Evolutionary conservation across 2,329 filamentous ascomycete species (phyloP).

Genomic region (Stenocarpella maydis): DNA sequence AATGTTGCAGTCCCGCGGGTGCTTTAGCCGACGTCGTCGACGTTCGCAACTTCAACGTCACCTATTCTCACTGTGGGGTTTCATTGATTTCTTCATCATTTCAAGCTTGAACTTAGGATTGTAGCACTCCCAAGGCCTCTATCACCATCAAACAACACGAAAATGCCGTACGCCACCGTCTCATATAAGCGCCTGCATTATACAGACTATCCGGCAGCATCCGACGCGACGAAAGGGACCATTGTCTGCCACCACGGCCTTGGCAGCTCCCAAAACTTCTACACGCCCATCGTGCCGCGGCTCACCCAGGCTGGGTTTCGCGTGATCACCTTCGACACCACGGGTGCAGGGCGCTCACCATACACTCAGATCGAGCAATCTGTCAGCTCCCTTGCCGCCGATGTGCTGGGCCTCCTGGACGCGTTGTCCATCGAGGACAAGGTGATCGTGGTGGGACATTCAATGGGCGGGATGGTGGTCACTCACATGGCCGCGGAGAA

Average conservation of each 20-base stretch:
- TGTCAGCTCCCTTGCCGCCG: slow-evolving; percentile 52
- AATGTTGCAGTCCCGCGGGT: too few species aligned
- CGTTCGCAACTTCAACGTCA: neutral
- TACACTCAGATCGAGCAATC: slow-evolving; percentile 29
- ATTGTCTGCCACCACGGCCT: slow-evolving; percentile 33
- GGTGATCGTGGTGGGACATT: slow-evolving; percentile 69
- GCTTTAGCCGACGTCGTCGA: slow-evolving; percentile 24
- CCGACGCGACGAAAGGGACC: slow-evolving; percentile 14
- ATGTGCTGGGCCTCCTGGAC: slow-evolving; percentile 62
- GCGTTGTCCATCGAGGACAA: slow-evolving; percentile 57
- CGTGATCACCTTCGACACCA: slow-evolving; percentile 21
- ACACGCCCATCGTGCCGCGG: slow-evolving; percentile 24
- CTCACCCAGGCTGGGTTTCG: slow-evolving; percentile 23
- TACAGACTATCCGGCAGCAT: slow-evolving; percentile 24
- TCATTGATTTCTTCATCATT: neutral
- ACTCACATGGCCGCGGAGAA: slow-evolving; percentile 61
- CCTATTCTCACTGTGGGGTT: neutral
- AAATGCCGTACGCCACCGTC: slow-evolving; percentile 21
- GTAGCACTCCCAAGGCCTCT: too few species aligned
- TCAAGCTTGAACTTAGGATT: neutral
- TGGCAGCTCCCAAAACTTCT: slow-evolving; percentile 31
- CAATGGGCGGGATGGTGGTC: slow-evolving; percentile 74
- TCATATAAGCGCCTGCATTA: slow-evolving; percentile 25
- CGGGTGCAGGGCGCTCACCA: slow-evolving; percentile 23
- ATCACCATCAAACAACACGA: neutral